Conservation (phyloP, 2,329 filamentous ascomycete genomes). For the Celoporthe dispersa region DNA sequence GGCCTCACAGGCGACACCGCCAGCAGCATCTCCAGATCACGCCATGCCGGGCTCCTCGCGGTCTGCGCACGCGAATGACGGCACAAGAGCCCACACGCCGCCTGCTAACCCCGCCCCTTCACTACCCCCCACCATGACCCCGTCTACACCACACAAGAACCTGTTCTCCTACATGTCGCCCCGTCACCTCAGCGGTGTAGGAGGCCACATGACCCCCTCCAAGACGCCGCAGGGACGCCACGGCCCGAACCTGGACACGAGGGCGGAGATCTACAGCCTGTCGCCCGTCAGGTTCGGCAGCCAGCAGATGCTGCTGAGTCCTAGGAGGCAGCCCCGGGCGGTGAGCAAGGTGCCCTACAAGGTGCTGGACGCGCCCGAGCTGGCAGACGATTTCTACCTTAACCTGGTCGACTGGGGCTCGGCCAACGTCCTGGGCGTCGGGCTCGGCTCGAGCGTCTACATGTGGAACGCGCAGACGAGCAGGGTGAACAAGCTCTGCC, state of each 20-base stretch:
- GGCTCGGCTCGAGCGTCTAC: slow-evolving; percentile 90
- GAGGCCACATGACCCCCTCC: slow-evolving; percentile 84
- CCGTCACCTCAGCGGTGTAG: slow-evolving; percentile 68
- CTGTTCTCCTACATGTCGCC: slow-evolving; percentile 91
- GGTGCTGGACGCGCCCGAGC: slow-evolving; percentile 91
- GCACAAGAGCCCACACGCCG: slow-evolving; percentile 79
- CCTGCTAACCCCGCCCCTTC: slow-evolving; percentile 68
- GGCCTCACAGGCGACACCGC: slow-evolving; percentile 78
- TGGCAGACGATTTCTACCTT: slow-evolving; percentile 96
- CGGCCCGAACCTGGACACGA: slow-evolving; percentile 84
- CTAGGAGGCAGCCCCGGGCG: slow-evolving; percentile 83
- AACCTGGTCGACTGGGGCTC: slow-evolving; percentile 98
- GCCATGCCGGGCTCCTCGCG: slow-evolving; percentile 53
- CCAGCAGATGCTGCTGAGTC: slow-evolving; percentile 90
- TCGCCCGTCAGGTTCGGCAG: slow-evolving; percentile 93
- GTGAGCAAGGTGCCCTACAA: slow-evolving; percentile 98
- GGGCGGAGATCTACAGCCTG: slow-evolving; percentile 92
- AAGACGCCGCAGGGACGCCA: slow-evolving; percentile 88
- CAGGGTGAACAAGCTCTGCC: slow-evolving; percentile 91
- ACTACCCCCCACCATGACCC: slow-evolving; percentile 78
- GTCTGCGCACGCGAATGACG: slow-evolving; percentile 62
- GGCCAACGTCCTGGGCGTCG: slow-evolving; percentile 91
- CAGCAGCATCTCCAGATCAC: slow-evolving; percentile 64
- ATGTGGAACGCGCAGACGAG: slow-evolving; percentile 97
- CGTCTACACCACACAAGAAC: slow-evolving; percentile 96